Conservation (phyloP, 2,329 filamentous ascomycete genomes). For the Teratosphaeria destructans region DNA sequence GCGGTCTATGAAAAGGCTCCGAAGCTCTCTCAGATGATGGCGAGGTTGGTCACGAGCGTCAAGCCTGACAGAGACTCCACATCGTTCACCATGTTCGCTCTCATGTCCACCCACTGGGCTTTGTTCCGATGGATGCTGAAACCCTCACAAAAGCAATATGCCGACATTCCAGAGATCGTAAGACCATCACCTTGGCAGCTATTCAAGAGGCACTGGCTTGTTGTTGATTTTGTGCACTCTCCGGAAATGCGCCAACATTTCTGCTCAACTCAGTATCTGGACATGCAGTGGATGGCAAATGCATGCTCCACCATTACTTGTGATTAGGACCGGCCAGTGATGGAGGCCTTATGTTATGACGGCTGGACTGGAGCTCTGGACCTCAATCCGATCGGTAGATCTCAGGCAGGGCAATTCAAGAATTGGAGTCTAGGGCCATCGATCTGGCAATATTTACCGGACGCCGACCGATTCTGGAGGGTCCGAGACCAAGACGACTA, state of each 20-base stretch:
- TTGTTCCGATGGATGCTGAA: background rate
- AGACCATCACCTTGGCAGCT: background rate
- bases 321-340: background rate
- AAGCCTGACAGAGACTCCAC: background rate
- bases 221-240: background rate
- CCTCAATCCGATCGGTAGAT: background rate
- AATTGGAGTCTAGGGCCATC: background rate
- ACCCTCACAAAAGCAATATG: background rate
- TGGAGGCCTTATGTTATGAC: background rate
- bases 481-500: background rate
- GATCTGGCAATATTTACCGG: background rate
- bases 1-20: background rate
- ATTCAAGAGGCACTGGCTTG: background rate
- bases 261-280: background rate
- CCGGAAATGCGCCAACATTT: background rate
- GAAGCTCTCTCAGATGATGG: background rate
- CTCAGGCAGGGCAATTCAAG: background rate
- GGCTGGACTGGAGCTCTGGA: background rate
- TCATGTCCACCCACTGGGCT: background rate
- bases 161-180: background rate
- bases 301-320: background rate
- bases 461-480: background rate
- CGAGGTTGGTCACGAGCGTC: background rate
- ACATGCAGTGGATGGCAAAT: background rate
- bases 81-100: background rate